phyloP scores from a whole-genome alignment of 2,329 filamentous ascomycete species.

The Ascochyta koolunga region DNA sequence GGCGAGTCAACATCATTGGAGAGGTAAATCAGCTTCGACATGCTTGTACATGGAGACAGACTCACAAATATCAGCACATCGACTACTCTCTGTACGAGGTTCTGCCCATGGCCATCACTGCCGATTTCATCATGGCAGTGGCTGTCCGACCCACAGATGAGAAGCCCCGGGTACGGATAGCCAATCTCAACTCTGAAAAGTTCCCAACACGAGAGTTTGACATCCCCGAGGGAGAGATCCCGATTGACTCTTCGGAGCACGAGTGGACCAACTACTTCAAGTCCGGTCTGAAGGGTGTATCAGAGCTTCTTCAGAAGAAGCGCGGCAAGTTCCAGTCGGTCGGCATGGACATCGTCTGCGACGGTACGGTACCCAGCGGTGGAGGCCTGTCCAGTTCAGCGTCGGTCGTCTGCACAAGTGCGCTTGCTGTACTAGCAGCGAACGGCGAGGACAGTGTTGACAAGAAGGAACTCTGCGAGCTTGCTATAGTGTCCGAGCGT shows the following conservation, averaged over 20 bases:
- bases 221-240: constrained; percentile 64
- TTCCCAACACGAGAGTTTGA: constrained; percentile 79
- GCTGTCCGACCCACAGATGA: constrained; percentile 60
- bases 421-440: constrained; percentile 84
- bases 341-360: constrained; percentile 86
- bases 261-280: constrained; percentile 99
- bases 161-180: constrained; percentile 71
- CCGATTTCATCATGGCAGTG: constrained; percentile 88
- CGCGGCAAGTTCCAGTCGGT: constrained; percentile 70
- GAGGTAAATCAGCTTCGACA: constrained; percentile 57
- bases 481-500: constrained; percentile 93
- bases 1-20: constrained; percentile 96
- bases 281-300: constrained; percentile 81
- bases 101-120: constrained; percentile 91
- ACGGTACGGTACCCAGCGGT: constrained; percentile 89
- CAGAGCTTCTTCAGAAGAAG: constrained; percentile 74
- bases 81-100: constrained; percentile 98
- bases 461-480: constrained; percentile 89
- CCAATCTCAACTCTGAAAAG: constrained; percentile 76
- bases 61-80: constrained; percentile 69
- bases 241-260: constrained; percentile 81
- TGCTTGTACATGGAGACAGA: neutral
- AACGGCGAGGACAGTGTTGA: constrained; percentile 80
- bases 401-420: constrained; percentile 89
- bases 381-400: constrained; percentile 93